Evolutionary conservation across 2,329 filamentous ascomycete species (phyloP).

Genomic region (Didymella segeticola): DNA sequence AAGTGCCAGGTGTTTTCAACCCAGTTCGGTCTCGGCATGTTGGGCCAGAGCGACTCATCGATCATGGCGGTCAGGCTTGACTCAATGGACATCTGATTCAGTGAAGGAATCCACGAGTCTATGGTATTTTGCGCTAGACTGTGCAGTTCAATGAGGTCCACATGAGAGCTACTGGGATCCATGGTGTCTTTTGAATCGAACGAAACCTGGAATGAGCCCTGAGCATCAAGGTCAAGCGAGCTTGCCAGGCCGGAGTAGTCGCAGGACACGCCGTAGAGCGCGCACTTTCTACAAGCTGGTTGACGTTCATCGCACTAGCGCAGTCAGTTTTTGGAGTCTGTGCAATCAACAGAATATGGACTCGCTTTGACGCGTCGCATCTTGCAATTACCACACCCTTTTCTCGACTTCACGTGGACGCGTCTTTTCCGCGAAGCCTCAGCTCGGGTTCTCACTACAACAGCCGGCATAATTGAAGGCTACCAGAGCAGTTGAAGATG

Average conservation of each 20-base stretch:
- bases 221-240: conserved; percentile 44
- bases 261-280: conserved; percentile 57
- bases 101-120: background rate
- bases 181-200: background rate
- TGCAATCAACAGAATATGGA: background rate
- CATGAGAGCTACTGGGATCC: background rate
- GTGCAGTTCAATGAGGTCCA: background rate
- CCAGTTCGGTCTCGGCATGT: background rate
- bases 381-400: conserved; percentile 65
- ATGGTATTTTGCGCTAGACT: background rate
- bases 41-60: background rate
- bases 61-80: background rate
- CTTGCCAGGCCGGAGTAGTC: conserved; percentile 50
- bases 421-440: conserved; percentile 29
- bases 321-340: background rate
- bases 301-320: conserved; percentile 61
- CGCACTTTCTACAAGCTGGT: conserved; percentile 59
- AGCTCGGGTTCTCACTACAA: conserved; percentile 17
- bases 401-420: conserved; percentile 61
- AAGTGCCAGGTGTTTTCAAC: conserved; percentile 23
- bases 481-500: background rate
- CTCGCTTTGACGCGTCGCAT: conserved; percentile 60
- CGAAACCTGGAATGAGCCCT: conserved; percentile 37
- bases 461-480: conserved; percentile 22
- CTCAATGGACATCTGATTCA: background rate